phyloP scores from a whole-genome alignment of 2,329 filamentous ascomycete genomes.

The Colletotrichum sp. region DNA sequence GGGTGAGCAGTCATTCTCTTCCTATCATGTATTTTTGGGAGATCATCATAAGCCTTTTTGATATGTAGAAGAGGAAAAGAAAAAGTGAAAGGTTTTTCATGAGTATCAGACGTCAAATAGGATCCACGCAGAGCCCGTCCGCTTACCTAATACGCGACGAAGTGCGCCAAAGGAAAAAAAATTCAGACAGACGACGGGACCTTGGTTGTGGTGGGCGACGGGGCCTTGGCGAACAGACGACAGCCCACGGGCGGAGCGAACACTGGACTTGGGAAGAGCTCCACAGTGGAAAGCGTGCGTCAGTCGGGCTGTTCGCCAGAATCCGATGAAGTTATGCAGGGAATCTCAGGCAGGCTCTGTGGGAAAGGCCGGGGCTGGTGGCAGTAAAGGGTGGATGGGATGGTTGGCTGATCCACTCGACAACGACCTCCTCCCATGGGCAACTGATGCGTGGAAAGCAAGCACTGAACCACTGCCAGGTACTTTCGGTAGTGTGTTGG shows the following conservation, averaged over 20 bases:
- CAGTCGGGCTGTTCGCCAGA: constrained; percentile 5
- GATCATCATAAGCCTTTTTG: constrained; percentile 66
- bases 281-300: not conserved
- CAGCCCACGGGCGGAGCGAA: not conserved
- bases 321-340: constrained; percentile 7
- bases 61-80: constrained; percentile 34
- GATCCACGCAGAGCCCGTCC: not conserved
- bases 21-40: constrained; percentile 65
- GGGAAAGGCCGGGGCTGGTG: not conserved
- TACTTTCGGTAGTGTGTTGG: not conserved
- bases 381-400: not conserved
- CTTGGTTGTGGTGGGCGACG: not conserved
- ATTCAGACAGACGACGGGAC: not conserved
- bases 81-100: constrained; percentile 23
- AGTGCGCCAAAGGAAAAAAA: not conserved
- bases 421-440: not conserved
- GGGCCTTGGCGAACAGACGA: not conserved
- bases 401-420: not conserved
- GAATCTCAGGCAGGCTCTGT: not conserved
- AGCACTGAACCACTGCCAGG: not conserved
- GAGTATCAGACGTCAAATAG: constrained; percentile 19
- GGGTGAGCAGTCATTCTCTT: constrained; percentile 68
- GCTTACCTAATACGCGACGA: constrained; percentile 11
- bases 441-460: not conserved
- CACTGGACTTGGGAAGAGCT: not conserved